Conservation (phyloP, 1,284 basidiomycete genomes). For the Ceratobasidium sp. region DNA sequence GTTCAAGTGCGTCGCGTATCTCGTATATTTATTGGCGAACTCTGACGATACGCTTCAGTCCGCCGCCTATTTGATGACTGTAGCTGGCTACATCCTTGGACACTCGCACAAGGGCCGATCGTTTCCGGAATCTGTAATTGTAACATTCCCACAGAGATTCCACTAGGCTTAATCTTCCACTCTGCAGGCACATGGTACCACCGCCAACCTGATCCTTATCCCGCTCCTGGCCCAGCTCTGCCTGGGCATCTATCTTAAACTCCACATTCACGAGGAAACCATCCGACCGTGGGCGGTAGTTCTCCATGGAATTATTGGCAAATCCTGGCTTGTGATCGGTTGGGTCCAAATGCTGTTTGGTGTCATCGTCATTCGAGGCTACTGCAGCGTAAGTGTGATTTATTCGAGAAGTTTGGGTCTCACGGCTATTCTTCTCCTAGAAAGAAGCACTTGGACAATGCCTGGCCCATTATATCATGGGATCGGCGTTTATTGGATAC, state of each 20-base stretch:
- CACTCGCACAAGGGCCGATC: constrained; percentile 82
- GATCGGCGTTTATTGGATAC: constrained; percentile 86
- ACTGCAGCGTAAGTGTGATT: constrained; percentile 45
- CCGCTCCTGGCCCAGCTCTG: constrained; percentile 74
- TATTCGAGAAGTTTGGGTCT: constrained; percentile 43
- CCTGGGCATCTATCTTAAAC: constrained; percentile 90
- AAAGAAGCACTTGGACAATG: constrained; percentile 80
- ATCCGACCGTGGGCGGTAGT: constrained; percentile 79
- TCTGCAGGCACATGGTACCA: constrained; percentile 66
- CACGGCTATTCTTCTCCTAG: constrained; percentile 49
- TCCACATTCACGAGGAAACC: constrained; percentile 86
- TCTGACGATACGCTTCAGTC: constrained; percentile 59
- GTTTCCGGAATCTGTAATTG: constrained; percentile 69
- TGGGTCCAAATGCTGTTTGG: constrained; percentile 76
- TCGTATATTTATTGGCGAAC: constrained; percentile 2
- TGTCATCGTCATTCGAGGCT: constrained; percentile 52
- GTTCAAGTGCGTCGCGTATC: constrained; percentile 67
- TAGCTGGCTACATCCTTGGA: constrained; percentile 78
- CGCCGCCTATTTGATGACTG: constrained; percentile 73
- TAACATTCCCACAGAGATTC: not conserved
- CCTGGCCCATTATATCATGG: constrained; percentile 59
- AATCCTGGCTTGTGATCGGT: constrained; percentile 85
- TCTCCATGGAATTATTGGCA: constrained; percentile 85
- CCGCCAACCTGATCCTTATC: constrained; percentile 74
- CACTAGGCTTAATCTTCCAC: constrained; percentile 24